A percentile compares a stretch with the other conserved stretches of the same genome.
phyloP scores from a whole-genome alignment of 371 early-diverging fungal species.

The Choanephora cucurbitarum region DNA sequence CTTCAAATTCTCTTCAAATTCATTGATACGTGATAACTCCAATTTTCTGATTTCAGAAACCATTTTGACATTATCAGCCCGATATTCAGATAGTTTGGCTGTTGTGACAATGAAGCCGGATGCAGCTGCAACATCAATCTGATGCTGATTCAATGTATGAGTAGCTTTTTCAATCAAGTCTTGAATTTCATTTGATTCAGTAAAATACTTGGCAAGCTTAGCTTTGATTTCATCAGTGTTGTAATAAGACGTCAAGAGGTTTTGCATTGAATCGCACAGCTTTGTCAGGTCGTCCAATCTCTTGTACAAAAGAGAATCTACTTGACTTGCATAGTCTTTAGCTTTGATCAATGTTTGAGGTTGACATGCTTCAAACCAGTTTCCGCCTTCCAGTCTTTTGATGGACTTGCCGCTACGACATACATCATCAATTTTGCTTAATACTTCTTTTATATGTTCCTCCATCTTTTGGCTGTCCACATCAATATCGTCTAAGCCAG shows the following conservation, averaged over 20 bases:
- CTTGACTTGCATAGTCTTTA: slow-evolving; percentile 23
- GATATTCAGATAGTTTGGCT: slow-evolving; percentile 1
- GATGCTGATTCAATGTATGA: slow-evolving; percentile 2
- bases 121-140: slow-evolving; percentile 19
- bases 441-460: slow-evolving; percentile 1
- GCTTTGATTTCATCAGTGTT: slow-evolving; percentile 18
- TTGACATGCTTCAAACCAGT: slow-evolving; percentile 21
- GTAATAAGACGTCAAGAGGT: slow-evolving; percentile 13
- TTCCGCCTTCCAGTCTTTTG: slow-evolving; percentile 1
- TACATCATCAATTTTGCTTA: slow-evolving; percentile 5
- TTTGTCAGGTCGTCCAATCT: slow-evolving; percentile 14
- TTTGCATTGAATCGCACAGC: slow-evolving; percentile 9
- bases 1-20: slow-evolving; percentile 6
- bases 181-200: slow-evolving; percentile 14
- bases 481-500: background rate
- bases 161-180: slow-evolving; percentile 15
- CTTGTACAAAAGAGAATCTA: slow-evolving; percentile 16
- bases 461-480: slow-evolving; percentile 4
- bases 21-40: slow-evolving; percentile 6
- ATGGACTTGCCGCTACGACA: slow-evolving; percentile 3
- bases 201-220: slow-evolving; percentile 9
- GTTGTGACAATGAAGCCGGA: background rate
- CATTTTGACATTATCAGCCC: background rate
- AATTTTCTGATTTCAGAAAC: slow-evolving; percentile 1
- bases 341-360: slow-evolving; percentile 12